Evolutionary conservation across 345 rosid species (phyloP), one percentile per base, ranked within the genome.

Genomic region (Camelina sativa): DNA sequence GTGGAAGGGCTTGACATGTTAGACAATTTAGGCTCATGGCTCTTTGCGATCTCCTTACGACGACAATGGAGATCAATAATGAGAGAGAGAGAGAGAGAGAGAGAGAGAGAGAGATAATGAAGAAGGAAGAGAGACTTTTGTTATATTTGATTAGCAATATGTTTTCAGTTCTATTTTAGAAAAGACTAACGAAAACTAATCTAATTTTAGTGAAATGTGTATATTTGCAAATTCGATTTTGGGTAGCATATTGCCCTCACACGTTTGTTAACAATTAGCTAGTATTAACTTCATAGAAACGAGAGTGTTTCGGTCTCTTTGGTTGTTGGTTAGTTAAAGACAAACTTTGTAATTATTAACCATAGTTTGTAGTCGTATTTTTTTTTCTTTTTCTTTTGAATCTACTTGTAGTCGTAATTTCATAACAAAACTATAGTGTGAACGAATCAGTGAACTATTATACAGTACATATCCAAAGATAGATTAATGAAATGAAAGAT

Each of bases 11-110:
- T 75, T 50, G 87, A 78, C 90, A 82, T 43, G 84, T 65, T 13
- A 90, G 75, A 82, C 96, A 90, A 79, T 82, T 85, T 43, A 92
- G 80, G 58, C 80, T 88, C 94, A 92, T 86, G 6, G 38, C 20
- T 13, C 52, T 59, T 54, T 32, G 3, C 15, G 67, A 64, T 71
- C 76, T 56, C 76, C 62, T 65, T 38, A 23, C 0, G 5, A 59
- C 43, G 66, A 4, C 7, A 65, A 23, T 65, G 67, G 65, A 77
- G 68, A 77, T 54, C 55, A 37, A 20, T 38, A 37, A 56, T 8
- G 20, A 57, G 34, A 76, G 35, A 76, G 38, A 72, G 28, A 25
- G 28, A 25, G 28, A 25, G 28, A 25, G 28, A 25, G 28, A 25
- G 28, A 25, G 28, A 25, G 28, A 25, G 28, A 25, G 28, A 25